Conservation (phyloP, 495 filamentous ascomycete genomes). For the Xylaria scruposa region DNA sequence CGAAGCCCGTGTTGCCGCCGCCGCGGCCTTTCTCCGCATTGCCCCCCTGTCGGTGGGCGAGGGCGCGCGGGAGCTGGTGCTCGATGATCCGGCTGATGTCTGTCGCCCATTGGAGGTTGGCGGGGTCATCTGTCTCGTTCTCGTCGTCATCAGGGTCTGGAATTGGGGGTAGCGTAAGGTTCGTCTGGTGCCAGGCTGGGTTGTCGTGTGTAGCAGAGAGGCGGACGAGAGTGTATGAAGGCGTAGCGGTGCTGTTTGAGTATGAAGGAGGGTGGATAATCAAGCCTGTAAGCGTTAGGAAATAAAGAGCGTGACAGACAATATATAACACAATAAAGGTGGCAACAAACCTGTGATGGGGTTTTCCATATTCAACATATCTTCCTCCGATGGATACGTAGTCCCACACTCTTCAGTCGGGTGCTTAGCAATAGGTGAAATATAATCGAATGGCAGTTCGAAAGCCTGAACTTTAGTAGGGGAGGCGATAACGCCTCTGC, state of each 20-base stretch:
- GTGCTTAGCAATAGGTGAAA: slow-evolving; percentile 34
- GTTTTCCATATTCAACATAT: slow-evolving; percentile 36
- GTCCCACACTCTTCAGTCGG: slow-evolving; percentile 46
- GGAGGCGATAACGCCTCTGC: slow-evolving; percentile 52
- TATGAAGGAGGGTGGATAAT: slow-evolving; percentile 50
- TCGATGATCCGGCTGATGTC: slow-evolving; percentile 50
- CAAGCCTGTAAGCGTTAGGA: slow-evolving; percentile 44
- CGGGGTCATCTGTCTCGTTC: not conserved
- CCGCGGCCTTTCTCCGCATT: slow-evolving; percentile 4
- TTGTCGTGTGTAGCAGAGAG: slow-evolving; percentile 54
- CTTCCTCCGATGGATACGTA: slow-evolving; percentile 38
- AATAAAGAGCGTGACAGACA: not conserved
- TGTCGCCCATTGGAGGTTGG: slow-evolving; percentile 47
- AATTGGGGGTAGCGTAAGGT: slow-evolving; percentile 37
- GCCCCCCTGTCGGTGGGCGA: slow-evolving; percentile 28
- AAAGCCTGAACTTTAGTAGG: slow-evolving; percentile 47
- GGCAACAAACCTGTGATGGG: slow-evolving; percentile 50
- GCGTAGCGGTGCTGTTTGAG: slow-evolving; percentile 34
- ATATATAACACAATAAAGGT: not conserved
- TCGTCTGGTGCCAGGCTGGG: slow-evolving; percentile 53
- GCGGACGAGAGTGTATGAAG: slow-evolving; percentile 53
- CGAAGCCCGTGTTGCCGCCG: slow-evolving; percentile 9
- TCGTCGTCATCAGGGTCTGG: slow-evolving; percentile 28
- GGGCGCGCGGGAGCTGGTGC: slow-evolving; percentile 38
- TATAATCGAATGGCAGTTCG: slow-evolving; percentile 41